Evolutionary conservation across 1,284 basidiomycete genomes (phyloP), one percentile per base, ranked within the genome.

Genomic region (Porogramme epimiltina): DNA sequence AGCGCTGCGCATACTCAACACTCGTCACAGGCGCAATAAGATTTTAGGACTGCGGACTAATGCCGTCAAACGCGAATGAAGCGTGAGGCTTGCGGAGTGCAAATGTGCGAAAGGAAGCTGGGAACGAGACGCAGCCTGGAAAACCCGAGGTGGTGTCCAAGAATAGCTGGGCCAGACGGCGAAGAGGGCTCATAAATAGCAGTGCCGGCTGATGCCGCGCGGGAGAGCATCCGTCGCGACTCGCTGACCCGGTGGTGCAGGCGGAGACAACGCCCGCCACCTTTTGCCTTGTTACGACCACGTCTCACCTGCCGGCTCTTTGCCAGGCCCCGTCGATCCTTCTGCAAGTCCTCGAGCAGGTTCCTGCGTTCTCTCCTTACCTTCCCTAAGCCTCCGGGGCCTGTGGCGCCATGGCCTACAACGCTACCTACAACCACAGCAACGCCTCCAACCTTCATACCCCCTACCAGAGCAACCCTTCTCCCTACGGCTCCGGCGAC

Each of bases 401-500:
- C 51, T 45, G 42, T 43, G 53, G 64, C 52, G 58, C 61, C 52
- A 73, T 71, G 70, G 65, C 70, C 52, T 59, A 84, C 47, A 71
- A 85, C 60, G 72, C 79, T 58, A 61, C 82, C 39, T 59, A 84
- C 49, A 71, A 59, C 42, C 50, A 61, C 50, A 55, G n/a, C n/a
- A n/a, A 55, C 73, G 28, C 28, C 28, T 31, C 28, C 28, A n/a
- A n/a, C n/a, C n/a, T n/a, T n/a, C n/a, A n/a, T n/a, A n/a, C n/a
- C n/a, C n/a, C n/a, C n/a, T n/a, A n/a, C n/a, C n/a, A n/a, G n/a
- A n/a, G n/a, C n/a, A 44, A 52, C 20, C 41, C 51, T 34, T 31
- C 45, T 6, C 80, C 80, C 16, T 81, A 78, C 60, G 77, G 75
- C 47, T 79, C 79, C 26, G 77, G 78, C 49, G 81, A 88, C 63